phyloP scores from a whole-genome alignment of 441 rosid species.

The Erysimum pusillum region DNA sequence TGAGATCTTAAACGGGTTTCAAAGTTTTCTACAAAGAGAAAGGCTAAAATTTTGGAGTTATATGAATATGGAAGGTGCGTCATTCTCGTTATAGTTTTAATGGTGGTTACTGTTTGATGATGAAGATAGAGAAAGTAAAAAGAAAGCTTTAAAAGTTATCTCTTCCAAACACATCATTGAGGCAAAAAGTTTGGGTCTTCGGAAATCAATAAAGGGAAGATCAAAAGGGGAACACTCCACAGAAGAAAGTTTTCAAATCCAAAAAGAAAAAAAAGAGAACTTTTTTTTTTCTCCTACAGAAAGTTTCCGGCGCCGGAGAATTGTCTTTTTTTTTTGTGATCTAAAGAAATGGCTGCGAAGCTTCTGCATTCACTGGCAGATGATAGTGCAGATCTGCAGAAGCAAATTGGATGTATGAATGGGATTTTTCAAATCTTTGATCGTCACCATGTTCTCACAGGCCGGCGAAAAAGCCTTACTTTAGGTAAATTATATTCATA shows the following conservation, averaged over 20 bases:
- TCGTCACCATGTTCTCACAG: constrained; percentile 64
- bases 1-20: constrained; percentile 38
- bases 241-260: constrained; percentile 19
- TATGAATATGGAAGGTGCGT: constrained; percentile 53
- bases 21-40: constrained; percentile 48
- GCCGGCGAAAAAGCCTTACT: constrained; percentile 72
- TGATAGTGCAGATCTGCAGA: constrained; percentile 91
- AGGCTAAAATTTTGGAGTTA: constrained; percentile 48
- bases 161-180: constrained; percentile 38
- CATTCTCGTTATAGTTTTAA: constrained; percentile 44
- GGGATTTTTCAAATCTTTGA: constrained; percentile 92
- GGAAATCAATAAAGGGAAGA: constrained; percentile 8
- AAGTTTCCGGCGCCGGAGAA: constrained; percentile 28
- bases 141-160: constrained; percentile 40
- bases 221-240: neutral
- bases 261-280: neutral
- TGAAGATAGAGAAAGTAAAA: constrained; percentile 26
- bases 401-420: constrained; percentile 94
- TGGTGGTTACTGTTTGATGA: constrained; percentile 42
- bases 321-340: constrained; percentile 31
- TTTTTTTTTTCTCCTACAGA: constrained; percentile 31
- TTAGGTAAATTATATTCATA: constrained; percentile 55
- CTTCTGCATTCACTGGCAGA: constrained; percentile 89
- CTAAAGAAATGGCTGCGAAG: constrained; percentile 84
- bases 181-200: constrained; percentile 32